These are phyloP conservation scores for Anacardium occidentale DNA, from an alignment of 345 rosid genomes.

Conservation along the genomic window DNA sequence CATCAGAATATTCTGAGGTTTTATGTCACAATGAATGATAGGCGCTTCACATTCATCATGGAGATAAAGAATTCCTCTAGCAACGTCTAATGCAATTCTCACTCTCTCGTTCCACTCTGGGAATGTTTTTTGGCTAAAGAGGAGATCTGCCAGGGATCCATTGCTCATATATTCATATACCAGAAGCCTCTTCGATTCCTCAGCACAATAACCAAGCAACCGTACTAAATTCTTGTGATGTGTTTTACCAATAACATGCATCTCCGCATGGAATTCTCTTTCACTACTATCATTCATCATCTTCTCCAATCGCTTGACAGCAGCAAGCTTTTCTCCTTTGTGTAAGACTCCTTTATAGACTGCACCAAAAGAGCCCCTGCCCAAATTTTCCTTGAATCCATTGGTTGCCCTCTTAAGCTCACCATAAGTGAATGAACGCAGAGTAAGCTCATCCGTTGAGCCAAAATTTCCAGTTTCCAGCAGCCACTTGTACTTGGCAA, in stretches of 20 bases:
- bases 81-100: constrained; percentile 10
- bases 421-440: constrained; percentile 8
- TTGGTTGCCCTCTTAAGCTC: constrained; percentile 16
- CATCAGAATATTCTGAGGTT: constrained; percentile 16
- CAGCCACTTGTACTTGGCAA: neutral
- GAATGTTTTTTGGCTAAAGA: neutral
- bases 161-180: constrained; percentile 18
- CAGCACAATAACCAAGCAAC: constrained; percentile 8
- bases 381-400: constrained; percentile 2
- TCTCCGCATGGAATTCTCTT: constrained; percentile 2
- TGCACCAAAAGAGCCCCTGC: constrained; percentile 4
- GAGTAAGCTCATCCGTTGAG: neutral
- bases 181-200: constrained; percentile 12
- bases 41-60: constrained; percentile 11
- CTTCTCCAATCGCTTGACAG: constrained; percentile 18
- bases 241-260: constrained; percentile 10
- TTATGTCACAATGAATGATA: constrained; percentile 13
- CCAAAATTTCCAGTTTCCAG: constrained; percentile 5
- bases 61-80: constrained; percentile 15
- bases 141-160: constrained; percentile 5
- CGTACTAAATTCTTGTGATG: constrained; percentile 17
- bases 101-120: neutral
- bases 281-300: constrained; percentile 2
- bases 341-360: constrained; percentile 3
- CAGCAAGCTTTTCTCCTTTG: constrained; percentile 10